These are phyloP conservation scores for Elongisporangium prolatum DNA, from an alignment of 352 stramenopile genomes.

Conservation along the genomic window DNA sequence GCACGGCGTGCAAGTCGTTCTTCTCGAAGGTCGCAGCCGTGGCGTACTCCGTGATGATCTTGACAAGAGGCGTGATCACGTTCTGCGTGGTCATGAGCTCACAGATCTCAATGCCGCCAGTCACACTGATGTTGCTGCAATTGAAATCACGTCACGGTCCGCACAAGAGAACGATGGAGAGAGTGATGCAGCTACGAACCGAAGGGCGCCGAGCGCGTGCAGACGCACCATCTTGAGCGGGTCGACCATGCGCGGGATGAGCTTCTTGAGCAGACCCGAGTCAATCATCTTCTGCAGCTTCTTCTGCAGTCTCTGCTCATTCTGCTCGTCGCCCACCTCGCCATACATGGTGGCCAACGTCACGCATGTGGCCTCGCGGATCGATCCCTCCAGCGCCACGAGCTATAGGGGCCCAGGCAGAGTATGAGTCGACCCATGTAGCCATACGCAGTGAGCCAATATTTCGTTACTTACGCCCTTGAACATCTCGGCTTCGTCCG, in stretches of 20 bases:
- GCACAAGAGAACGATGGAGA: too few relatives aligned
- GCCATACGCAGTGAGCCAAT: background rate
- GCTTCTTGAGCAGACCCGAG: constrained; percentile 69
- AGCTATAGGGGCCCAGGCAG: constrained; percentile 23
- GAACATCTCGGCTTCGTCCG: constrained; percentile 66
- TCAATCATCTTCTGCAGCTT: constrained; percentile 80
- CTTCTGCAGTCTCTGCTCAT: constrained; percentile 19
- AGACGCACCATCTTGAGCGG: constrained; percentile 82
- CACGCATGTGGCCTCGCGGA: constrained; percentile 85
- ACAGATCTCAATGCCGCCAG: constrained; percentile 74
- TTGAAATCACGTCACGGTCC: too few relatives aligned
- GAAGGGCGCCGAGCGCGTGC: constrained; percentile 72
- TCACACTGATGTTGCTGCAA: constrained; percentile 82
- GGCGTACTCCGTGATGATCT: constrained; percentile 59
- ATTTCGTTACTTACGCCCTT: constrained; percentile 34
- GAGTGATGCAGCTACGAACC: constrained; percentile 10
- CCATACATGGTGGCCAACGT: constrained; percentile 80
- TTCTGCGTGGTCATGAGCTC: constrained; percentile 77
- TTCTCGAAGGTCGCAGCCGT: constrained; percentile 45
- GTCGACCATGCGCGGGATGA: constrained; percentile 82
- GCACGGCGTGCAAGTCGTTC: constrained; percentile 60
- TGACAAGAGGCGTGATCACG: constrained; percentile 72
- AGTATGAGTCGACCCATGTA: background rate
- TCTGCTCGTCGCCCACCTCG: constrained; percentile 54
- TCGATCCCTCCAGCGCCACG: constrained; percentile 66